phyloP scores from a whole-genome alignment of 176 grass and related monocot genomes.

The Phragmites australis region DNA sequence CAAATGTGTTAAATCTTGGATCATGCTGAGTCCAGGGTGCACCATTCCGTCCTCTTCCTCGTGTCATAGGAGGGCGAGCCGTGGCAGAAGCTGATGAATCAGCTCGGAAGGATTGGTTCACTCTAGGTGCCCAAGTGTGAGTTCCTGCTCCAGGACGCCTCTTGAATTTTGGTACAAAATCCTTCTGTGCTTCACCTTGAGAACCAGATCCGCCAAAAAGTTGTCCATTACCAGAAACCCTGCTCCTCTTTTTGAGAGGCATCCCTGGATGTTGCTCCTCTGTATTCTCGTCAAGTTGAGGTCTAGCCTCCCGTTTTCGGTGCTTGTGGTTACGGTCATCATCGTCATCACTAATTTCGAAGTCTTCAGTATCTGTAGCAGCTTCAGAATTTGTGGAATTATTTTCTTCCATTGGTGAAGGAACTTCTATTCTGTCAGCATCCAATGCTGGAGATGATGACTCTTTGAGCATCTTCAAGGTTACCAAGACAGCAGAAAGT shows the following conservation, averaged over 20 bases:
- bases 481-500: slow-evolving; percentile 25
- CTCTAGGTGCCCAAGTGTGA: slow-evolving; percentile 45
- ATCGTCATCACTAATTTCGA: slow-evolving; percentile 71
- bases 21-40: slow-evolving; percentile 61
- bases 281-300: slow-evolving; percentile 57
- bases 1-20: slow-evolving; percentile 69
- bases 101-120: slow-evolving; percentile 51
- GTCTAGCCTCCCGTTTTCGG: slow-evolving; percentile 61
- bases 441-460: slow-evolving; percentile 42
- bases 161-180: slow-evolving; percentile 60
- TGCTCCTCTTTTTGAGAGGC: slow-evolving; percentile 55
- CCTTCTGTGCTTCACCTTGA: slow-evolving; percentile 52
- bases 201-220: slow-evolving; percentile 43
- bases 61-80: slow-evolving; percentile 47
- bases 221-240: slow-evolving; percentile 45
- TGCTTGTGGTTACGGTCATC: slow-evolving; percentile 99
- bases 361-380: slow-evolving; percentile 62
- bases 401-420: slow-evolving; percentile 64
- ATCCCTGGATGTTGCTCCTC: slow-evolving; percentile 52
- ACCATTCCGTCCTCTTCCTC: slow-evolving; percentile 81
- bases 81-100: slow-evolving; percentile 51
- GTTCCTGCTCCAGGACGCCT: slow-evolving; percentile 48
- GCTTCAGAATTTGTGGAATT: slow-evolving; percentile 70
- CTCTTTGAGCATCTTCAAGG: slow-evolving; percentile 52
- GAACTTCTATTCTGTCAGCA: slow-evolving; percentile 51